A percentile compares a stretch with the other conserved stretches of the same genome.
These are phyloP conservation scores for Sedum album DNA, from an alignment of 164 flowering plant genomes.

Conservation along the genomic window DNA sequence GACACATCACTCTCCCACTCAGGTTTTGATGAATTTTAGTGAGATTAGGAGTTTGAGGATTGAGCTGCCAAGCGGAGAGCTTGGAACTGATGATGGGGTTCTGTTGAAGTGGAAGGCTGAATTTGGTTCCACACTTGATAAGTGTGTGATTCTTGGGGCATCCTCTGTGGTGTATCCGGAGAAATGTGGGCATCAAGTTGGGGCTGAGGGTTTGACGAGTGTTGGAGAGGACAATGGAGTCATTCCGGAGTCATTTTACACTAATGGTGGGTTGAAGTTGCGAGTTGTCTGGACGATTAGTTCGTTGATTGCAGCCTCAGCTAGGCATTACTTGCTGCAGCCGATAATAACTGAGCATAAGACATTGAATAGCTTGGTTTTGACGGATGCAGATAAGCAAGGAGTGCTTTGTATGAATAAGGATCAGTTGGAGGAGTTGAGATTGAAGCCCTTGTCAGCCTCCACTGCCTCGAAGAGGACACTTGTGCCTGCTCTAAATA, in stretches of 20 bases:
- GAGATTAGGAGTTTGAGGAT: conserved; percentile 68
- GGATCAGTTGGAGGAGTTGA: conserved; percentile 79
- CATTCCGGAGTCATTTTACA: conserved; percentile 89
- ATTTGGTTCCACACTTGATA: conserved; percentile 83
- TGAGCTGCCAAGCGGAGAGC: conserved; percentile 79
- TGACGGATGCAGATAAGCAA: conserved; percentile 86
- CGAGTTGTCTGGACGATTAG: conserved; percentile 93
- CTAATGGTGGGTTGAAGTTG: conserved; percentile 79
- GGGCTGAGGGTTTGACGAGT: conserved; percentile 12
- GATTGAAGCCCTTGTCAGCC: conserved; percentile 82
- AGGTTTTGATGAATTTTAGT: conserved; percentile 67
- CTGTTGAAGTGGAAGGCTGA: conserved; percentile 85
- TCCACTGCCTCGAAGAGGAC: conserved; percentile 81
- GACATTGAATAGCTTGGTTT: conserved; percentile 57
- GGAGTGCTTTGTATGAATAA: conserved; percentile 80
- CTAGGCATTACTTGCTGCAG: conserved; percentile 78
- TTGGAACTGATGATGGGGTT: conserved; percentile 81
- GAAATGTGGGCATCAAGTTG: conserved; percentile 10
- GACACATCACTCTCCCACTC: conserved; percentile 84
- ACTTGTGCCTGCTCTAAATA: conserved; percentile 76
- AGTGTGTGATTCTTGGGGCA: conserved; percentile 86
- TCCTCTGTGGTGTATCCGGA: conserved; percentile 33
- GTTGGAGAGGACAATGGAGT: conserved; percentile 61
- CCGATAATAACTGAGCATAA: conserved; percentile 74
- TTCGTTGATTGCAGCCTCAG: conserved; percentile 79